A percentile compares a stretch with the other conserved stretches of the same genome.
phyloP scores from a whole-genome alignment of 2,329 filamentous ascomycete genomes.

The Cadophora sp. region DNA sequence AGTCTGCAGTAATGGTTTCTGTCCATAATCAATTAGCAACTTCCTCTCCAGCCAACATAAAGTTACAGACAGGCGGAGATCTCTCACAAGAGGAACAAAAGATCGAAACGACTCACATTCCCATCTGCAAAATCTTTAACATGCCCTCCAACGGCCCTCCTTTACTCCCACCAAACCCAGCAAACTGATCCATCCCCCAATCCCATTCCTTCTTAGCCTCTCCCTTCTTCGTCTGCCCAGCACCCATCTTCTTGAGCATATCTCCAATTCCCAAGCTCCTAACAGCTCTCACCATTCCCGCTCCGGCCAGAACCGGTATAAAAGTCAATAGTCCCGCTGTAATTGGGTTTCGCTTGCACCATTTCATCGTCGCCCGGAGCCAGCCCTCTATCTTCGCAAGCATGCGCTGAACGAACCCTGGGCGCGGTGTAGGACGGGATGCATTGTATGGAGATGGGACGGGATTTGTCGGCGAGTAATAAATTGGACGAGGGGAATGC shows the following conservation, averaged over 20 bases:
- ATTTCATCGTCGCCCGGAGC: conserved; percentile 29
- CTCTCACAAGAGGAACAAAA: not conserved
- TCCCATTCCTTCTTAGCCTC: conserved; percentile 30
- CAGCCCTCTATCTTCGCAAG: conserved; percentile 31
- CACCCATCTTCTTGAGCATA: conserved; percentile 15
- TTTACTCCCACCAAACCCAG: conserved; percentile 38
- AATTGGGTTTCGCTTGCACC: conserved; percentile 37
- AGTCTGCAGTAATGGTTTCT: conserved; percentile 43
- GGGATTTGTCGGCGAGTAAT: conserved; percentile 36
- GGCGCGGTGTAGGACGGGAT: conserved; percentile 37
- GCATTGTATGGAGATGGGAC: conserved; percentile 37
- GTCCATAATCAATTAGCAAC: conserved; percentile 14
- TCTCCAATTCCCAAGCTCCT: conserved; percentile 19
- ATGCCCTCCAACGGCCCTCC: conserved; percentile 39
- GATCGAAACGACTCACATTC: conserved; percentile 34
- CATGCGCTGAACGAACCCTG: conserved; percentile 36
- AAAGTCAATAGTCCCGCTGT: conserved; percentile 35
- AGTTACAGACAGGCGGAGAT: no score
- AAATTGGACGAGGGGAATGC: conserved; percentile 27
- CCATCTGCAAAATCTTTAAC: conserved; percentile 42
- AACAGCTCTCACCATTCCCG: conserved; percentile 24
- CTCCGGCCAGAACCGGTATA: conserved; percentile 36
- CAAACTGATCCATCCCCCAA: conserved; percentile 38
- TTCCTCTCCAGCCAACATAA: not conserved
- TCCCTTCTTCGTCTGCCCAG: conserved; percentile 15